phyloP scores from a whole-genome alignment of 2,329 filamentous ascomycete species.

The Cladosporium oxysporum region DNA sequence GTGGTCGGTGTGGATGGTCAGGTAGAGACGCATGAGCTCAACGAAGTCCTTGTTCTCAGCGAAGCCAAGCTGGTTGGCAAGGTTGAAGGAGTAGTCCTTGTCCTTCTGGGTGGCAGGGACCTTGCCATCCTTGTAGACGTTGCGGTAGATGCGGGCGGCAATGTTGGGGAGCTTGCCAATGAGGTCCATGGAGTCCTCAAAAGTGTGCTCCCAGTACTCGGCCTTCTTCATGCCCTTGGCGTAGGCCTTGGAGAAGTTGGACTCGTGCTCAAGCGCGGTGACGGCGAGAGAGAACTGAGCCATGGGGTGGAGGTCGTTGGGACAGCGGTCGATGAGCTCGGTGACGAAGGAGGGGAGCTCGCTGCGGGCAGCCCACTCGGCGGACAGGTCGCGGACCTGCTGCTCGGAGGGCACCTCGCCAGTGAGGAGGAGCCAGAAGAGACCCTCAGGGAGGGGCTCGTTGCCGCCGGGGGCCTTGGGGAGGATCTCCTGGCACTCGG shows the following conservation, averaged over 20 bases:
- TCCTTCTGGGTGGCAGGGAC: slow-evolving; percentile 94
- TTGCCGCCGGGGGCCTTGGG: slow-evolving; percentile 95
- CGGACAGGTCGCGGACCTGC: slow-evolving; percentile 96
- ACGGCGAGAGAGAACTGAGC: slow-evolving; percentile 98
- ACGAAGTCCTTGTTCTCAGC: slow-evolving; percentile 93
- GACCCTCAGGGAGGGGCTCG: slow-evolving; percentile 96
- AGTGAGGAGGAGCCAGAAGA: slow-evolving; percentile 99
- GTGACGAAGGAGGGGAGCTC: slow-evolving; percentile 97
- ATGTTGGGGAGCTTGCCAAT: slow-evolving; percentile 99
- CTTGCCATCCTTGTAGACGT: slow-evolving; percentile 99
- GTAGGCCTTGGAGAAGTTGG: slow-evolving; percentile 96
- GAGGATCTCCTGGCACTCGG: slow-evolving; percentile 95
- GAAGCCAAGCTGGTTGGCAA: slow-evolving; percentile 98
- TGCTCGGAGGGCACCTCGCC: slow-evolving; percentile 97
- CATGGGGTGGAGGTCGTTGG: slow-evolving; percentile 98
- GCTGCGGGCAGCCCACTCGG: slow-evolving; percentile 97
- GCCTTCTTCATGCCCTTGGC: slow-evolving; percentile 99
- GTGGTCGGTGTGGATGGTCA: slow-evolving; percentile 99
- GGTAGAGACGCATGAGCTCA: slow-evolving; percentile 97
- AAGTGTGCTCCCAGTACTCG: slow-evolving; percentile 99
- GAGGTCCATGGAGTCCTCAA: slow-evolving; percentile 99
- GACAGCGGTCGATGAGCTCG: slow-evolving; percentile 99
- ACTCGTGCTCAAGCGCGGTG: slow-evolving; percentile 97
- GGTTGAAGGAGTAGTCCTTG: slow-evolving; percentile 99
- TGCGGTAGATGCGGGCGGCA: slow-evolving; percentile 98